Conservation (phyloP, 208 protist species). For the Herpetomonas tarakana region DNA sequence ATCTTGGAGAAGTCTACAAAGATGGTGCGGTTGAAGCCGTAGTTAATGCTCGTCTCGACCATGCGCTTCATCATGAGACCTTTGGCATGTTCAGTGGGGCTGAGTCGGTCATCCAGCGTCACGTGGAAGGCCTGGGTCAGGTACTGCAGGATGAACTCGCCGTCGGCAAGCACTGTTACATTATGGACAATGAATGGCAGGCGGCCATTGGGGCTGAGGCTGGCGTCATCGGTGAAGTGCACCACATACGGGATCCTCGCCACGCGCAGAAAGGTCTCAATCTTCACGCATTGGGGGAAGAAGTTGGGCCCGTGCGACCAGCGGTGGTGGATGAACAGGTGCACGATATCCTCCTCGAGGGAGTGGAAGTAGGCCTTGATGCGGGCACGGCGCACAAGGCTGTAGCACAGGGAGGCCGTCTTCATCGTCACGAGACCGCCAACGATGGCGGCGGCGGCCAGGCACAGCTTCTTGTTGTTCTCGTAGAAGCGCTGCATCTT, state of each 20-base stretch:
- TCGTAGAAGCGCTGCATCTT: constrained; percentile 31
- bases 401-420: constrained; percentile 18
- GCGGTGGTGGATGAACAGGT: constrained; percentile 65
- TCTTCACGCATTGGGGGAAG: constrained; percentile 60
- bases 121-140: constrained; percentile 43
- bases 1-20: constrained; percentile 52
- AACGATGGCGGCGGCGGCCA: constrained; percentile 22
- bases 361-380: constrained; percentile 30
- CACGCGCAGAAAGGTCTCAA: constrained; percentile 70
- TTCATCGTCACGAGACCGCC: constrained; percentile 28
- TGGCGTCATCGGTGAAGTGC: constrained; percentile 64
- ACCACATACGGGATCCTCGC: constrained; percentile 67
- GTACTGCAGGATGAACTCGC: constrained; percentile 63
- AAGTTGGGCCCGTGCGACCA: constrained; percentile 72
- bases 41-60: constrained; percentile 64
- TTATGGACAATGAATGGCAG: constrained; percentile 70
- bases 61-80: constrained; percentile 48
- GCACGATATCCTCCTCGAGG: constrained; percentile 53
- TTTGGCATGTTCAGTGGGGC: constrained; percentile 40
- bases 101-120: constrained; percentile 46
- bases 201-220: constrained; percentile 44
- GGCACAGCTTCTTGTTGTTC: constrained; percentile 21
- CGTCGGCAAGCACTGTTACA: constrained; percentile 41
- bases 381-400: constrained; percentile 14
- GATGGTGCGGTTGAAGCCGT: constrained; percentile 55